Base-by-base conservation (phyloP, 2,329 filamentous ascomycete genomes). In the Talaromyces pinophilus region DNA sequence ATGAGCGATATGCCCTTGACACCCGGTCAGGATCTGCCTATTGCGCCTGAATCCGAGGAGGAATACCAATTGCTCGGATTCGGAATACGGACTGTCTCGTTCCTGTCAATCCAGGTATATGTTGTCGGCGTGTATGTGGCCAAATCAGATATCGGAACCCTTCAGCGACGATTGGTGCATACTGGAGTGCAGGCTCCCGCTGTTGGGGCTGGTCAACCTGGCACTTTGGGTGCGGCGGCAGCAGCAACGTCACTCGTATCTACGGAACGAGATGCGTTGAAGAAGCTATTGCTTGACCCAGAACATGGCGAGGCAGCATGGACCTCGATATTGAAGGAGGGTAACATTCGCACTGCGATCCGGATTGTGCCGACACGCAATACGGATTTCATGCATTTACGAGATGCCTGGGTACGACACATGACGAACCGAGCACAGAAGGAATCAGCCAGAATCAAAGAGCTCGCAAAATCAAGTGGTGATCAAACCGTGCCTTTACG, bases 81-180 rank as follows among this genome's bases (percentile, higher is more conserved):
- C 5, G 95, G 95, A 19, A 89, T 96, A 69, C 87, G 95, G 64
- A 93, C 90, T 0, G 95, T 99, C 38, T 96, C 91, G 28, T 97
- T 98, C 78, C 81, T 98, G 54, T 83, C 87, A 59, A 92, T 99
- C 54, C 90, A 97, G 77, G 95, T 99, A 63, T 99, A 99, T 80
- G 91, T 98, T 19, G 91, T 97, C 0, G 95, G 94, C 17, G 87
- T 96, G 72, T 99, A 99, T 81, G 85, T 98, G 30, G 92, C 93
- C 30, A 94, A 90, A 0, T 83, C 89, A 44, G 93, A 97, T 74
- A 88, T 99, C 67, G 88, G 89, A 3, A 84, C 85, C n/a, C 83
- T 99, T 48, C 94, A 98, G 79, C 84, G 86, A 70, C 86, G 88
- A 54, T 85, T 98, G 35, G 86, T 96, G 68, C 88, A 89, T 75